Evolutionary conservation across 2,329 filamentous ascomycete genomes (phyloP), one percentile per base, ranked within the genome.

Genomic region (Hypoxylon sp.): DNA sequence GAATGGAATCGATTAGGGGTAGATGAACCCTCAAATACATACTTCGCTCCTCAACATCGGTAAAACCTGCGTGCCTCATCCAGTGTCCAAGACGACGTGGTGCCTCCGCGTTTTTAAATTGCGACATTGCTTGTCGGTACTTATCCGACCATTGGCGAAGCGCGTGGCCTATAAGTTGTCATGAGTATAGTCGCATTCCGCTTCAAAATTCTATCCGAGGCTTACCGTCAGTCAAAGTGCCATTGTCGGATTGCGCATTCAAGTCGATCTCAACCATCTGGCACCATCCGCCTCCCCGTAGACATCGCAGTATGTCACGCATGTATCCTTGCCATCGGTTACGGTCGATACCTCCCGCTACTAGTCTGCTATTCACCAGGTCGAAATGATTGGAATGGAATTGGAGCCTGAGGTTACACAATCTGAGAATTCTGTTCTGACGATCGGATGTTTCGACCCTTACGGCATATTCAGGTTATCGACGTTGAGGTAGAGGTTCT

Each of bases 191-290:
- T 55, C 52, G 52, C 50, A 43, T 23, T 39, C 30, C 11, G 21
- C 14, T 16, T 54, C 27, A 27, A 9, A 19, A 7, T 34, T 50
- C 23, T 23, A 12, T 14, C 21, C 7, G 25, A 23, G 12, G 71
- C 83, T 77, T 74, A 85, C 88, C 83, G 53, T 89, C 84, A 9
- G 87, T 89, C 71, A 96, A 80, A n/a, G 87, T 88, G 4, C 93
- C 93, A 73, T 92, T 96, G 71, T 95, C 89, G 0, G 93, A 97
- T 77, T 97, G 94, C 25, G 92, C 89, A 69, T 93, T 93, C 77
- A 90, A 90, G 74, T 96, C 93, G 72, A 94, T 87, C 75, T 97
- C 94, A n/a, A 92, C 87, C 85, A 97, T 90, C 75, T 97, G 93
- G 63, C 91, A 86, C 93, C 93, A 97, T 1, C 94, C 94, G 1